These are phyloP conservation scores for Hippophae tibetana DNA, from an alignment of 306 rosid genomes.

Conservation along the genomic window DNA sequence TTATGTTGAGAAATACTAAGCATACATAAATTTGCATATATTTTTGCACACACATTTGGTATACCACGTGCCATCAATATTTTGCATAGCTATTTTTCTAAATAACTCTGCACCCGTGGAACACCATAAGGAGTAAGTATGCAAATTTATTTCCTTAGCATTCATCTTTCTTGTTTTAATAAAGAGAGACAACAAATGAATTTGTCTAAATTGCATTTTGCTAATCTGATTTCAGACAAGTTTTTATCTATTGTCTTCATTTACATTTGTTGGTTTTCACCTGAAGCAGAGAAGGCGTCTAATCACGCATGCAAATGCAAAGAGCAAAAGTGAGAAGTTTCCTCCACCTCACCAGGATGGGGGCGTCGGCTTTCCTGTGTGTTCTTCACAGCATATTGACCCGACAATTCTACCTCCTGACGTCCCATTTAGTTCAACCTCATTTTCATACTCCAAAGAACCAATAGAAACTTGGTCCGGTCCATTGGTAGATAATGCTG, in stretches of 20 bases:
- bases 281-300: constrained; percentile 73
- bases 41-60: too few species aligned
- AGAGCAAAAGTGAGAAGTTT: constrained; percentile 95
- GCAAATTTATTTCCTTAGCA: too few species aligned
- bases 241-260: constrained; percentile 3
- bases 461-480: constrained; percentile 79
- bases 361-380: constrained; percentile 64
- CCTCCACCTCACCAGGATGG: constrained; percentile 98
- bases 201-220: not conserved
- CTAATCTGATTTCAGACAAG: not conserved
- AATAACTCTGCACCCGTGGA: too few species aligned
- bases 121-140: too few species aligned
- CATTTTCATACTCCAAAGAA: constrained; percentile 56
- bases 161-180: too few species aligned
- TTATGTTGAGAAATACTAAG: too few species aligned
- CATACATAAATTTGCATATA: too few species aligned
- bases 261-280: constrained; percentile 14
- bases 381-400: constrained; percentile 75
- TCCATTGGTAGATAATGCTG: constrained; percentile 53
- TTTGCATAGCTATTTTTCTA: too few species aligned
- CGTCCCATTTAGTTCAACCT: constrained; percentile 53
- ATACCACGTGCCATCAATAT: too few species aligned
- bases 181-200: not conserved
- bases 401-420: constrained; percentile 60
- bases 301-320: constrained; percentile 76